phyloP scores from a whole-genome alignment of 345 rosid species.

The Microthlaspi erraticum region DNA sequence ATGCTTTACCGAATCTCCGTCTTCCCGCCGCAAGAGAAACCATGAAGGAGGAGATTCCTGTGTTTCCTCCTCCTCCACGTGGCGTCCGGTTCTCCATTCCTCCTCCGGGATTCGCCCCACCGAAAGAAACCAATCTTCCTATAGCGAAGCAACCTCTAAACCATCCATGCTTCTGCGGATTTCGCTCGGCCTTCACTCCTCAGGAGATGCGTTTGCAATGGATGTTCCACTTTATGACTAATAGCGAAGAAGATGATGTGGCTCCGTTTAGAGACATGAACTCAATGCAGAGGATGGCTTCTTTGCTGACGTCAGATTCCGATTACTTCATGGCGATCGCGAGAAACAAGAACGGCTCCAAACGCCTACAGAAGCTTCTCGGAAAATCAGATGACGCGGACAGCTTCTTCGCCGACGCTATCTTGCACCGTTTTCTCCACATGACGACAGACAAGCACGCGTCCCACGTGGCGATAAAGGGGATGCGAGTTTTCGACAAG shows the following conservation, averaged over 20 bases:
- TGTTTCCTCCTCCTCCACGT: neutral
- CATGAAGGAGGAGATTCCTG: neutral
- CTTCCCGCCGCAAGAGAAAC: neutral
- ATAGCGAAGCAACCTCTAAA: neutral
- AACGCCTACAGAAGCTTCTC: neutral
- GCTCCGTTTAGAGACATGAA: neutral
- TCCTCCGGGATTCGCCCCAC: neutral
- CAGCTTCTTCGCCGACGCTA: neutral
- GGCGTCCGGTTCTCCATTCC: neutral
- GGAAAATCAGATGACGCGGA: neutral
- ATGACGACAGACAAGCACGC: conserved; percentile 7
- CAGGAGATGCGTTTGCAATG: neutral
- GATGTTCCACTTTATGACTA: neutral
- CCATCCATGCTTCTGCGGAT: neutral
- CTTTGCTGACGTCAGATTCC: neutral
- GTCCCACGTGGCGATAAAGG: neutral
- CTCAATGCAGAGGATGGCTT: neutral
- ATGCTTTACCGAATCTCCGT: neutral
- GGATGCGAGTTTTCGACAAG: neutral
- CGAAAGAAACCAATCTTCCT: too few relatives aligned
- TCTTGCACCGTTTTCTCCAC: neutral
- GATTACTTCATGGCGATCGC: neutral
- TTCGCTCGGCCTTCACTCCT: neutral
- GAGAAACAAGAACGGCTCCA: neutral
- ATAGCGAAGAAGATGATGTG: neutral